Conservation (phyloP, 2,329 filamentous ascomycete genomes). For the Pseudocercospora vitis region DNA sequence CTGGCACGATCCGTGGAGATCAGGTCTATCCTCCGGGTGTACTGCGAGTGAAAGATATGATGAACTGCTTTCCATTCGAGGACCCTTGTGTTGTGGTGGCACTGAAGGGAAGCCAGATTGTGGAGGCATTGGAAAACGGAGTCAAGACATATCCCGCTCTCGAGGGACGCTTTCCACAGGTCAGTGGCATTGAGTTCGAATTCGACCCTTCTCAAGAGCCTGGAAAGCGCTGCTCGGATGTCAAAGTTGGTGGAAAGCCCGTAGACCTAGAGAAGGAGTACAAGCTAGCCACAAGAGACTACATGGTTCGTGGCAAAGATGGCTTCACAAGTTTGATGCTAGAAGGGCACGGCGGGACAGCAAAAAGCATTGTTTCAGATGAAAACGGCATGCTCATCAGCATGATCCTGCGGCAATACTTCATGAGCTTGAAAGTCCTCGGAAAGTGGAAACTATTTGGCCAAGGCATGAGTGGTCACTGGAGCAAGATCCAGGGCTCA, state of each 20-base stretch:
- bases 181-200: slow-evolving; percentile 76
- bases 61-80: slow-evolving; percentile 74
- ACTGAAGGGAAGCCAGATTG: slow-evolving; percentile 68
- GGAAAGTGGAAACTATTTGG: slow-evolving; percentile 76
- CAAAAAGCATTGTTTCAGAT: slow-evolving; percentile 76
- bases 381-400: slow-evolving; percentile 86
- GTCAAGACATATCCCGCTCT: slow-evolving; percentile 78
- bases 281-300: slow-evolving; percentile 74
- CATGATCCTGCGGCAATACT: slow-evolving; percentile 85
- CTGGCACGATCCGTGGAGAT: slow-evolving; percentile 83
- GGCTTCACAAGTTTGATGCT: slow-evolving; percentile 77
- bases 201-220: slow-evolving; percentile 65
- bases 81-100: slow-evolving; percentile 80
- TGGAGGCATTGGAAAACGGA: slow-evolving; percentile 80
- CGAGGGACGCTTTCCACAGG: slow-evolving; percentile 81
- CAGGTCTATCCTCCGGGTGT: slow-evolving; percentile 83
- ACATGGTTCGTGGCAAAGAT: slow-evolving; percentile 79
- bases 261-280: slow-evolving; percentile 67
- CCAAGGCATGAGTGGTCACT: slow-evolving; percentile 62
- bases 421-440: slow-evolving; percentile 79
- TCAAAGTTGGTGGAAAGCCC: slow-evolving; percentile 60
- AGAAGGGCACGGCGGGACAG: slow-evolving; percentile 70
- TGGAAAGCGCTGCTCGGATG: slow-evolving; percentile 63
- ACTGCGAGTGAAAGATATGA: slow-evolving; percentile 61
- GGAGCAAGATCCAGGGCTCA: slow-evolving; percentile 63